These are phyloP conservation scores for Madurella mycetomatis DNA, from an alignment of 2,329 filamentous ascomycete genomes.

Conservation along the genomic window DNA sequence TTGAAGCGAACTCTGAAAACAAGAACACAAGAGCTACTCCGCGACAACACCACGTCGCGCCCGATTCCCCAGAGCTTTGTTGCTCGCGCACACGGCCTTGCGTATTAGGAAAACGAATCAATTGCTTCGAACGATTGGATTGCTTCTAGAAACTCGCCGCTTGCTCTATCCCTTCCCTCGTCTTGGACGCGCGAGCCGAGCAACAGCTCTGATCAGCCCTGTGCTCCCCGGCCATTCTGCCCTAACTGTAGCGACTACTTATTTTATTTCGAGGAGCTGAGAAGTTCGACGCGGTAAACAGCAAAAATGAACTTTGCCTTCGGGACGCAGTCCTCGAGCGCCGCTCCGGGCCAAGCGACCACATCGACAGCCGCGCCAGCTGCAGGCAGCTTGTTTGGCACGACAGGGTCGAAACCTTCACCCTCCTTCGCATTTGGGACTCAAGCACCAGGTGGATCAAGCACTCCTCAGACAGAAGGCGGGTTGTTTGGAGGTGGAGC, in stretches of 20 bases:
- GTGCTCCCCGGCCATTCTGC: too few species aligned
- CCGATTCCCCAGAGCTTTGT: background rate
- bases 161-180: constrained; percentile 9
- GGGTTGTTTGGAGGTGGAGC: constrained; percentile 22
- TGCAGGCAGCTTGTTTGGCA: constrained; percentile 21
- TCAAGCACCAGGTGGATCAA: constrained; percentile 10
- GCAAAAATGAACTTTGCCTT: constrained; percentile 25
- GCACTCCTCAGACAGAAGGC: constrained; percentile 15
- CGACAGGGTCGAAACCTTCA: constrained; percentile 31
- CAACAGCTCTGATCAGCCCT: background rate
- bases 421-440: constrained; percentile 32
- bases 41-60: background rate
- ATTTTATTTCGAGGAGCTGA: background rate
- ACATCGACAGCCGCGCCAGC: constrained; percentile 22
- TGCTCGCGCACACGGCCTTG: background rate
- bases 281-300: background rate
- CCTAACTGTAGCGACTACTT: too few species aligned
- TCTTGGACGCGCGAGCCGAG: constrained; percentile 3
- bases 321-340: constrained; percentile 22
- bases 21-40: background rate
- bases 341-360: constrained; percentile 22
- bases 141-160: background rate
- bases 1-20: background rate
- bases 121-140: constrained; percentile 4
- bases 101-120: background rate